These are phyloP conservation scores for Luffa acutangula DNA, from an alignment of 306 rosid genomes.

Conservation along the genomic window DNA sequence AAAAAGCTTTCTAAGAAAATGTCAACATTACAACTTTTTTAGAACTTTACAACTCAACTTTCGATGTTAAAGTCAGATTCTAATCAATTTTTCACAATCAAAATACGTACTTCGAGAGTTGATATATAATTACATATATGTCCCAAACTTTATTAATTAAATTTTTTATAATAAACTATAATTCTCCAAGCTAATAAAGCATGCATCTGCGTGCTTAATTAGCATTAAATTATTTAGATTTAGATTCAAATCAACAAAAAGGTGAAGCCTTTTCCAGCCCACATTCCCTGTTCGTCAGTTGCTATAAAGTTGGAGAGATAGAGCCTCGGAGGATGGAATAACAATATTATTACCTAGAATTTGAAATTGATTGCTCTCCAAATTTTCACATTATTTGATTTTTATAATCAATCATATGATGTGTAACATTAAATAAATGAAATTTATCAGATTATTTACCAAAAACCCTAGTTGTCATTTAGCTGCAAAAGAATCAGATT, in stretches of 20 bases:
- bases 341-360: not conserved
- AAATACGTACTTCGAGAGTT: not conserved
- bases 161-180: not conserved
- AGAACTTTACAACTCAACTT: not conserved
- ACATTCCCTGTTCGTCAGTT: not conserved
- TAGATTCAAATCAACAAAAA: not conserved
- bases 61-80: not conserved
- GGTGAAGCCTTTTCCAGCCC: not conserved
- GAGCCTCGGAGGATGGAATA: not conserved
- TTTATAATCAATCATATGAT: not conserved
- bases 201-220: not conserved
- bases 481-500: not conserved
- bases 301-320: slow-evolving; percentile 6
- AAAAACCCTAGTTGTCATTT: not conserved
- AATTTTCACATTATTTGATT: not conserved
- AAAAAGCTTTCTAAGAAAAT: not conserved
- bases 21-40: not conserved
- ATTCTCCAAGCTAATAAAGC: not conserved
- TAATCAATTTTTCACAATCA: not conserved
- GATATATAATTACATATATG: not conserved
- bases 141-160: not conserved
- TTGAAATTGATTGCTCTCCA: not conserved
- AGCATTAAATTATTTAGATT: not conserved
- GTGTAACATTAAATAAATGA: not conserved
- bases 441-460: not conserved